Percentiles rank a stretch among this genome's conserved stretches.
Conservation (phyloP, 1,284 basidiomycete genomes). For the Rhodofomes roseus region DNA sequence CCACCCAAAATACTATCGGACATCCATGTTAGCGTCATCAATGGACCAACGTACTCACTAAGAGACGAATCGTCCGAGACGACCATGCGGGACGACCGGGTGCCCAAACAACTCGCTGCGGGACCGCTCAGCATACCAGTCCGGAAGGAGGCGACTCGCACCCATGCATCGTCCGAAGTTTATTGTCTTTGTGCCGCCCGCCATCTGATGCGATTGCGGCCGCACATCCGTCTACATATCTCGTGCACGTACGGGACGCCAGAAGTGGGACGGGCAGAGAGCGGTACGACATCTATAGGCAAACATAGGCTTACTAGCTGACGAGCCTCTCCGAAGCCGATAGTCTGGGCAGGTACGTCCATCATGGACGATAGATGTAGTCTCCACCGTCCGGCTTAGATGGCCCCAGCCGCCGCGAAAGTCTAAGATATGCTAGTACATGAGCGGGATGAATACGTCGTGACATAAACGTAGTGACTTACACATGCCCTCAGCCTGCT, state of each 20-base stretch:
- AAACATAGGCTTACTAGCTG: not conserved
- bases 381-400: too few relatives aligned
- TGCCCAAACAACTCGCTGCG: too few relatives aligned
- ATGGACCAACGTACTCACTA: too few relatives aligned
- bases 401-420: too few relatives aligned
- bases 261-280: not conserved
- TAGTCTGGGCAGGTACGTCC: not conserved
- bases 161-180: not conserved
- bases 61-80: too few relatives aligned
- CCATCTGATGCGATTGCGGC: not conserved
- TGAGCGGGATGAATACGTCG: not conserved
- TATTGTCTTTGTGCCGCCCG: not conserved
- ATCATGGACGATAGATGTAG: too few relatives aligned
- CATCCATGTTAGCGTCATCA: too few relatives aligned
- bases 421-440: too few relatives aligned
- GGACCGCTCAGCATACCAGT: not conserved
- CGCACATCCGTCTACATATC: not conserved
- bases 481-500: not conserved
- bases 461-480: not conserved
- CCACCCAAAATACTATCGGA: too few relatives aligned
- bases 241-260: not conserved
- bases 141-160: not conserved
- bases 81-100: too few relatives aligned
- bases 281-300: too few relatives aligned
- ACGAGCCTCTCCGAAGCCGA: not conserved